phyloP scores from a whole-genome alignment of 2,329 filamentous ascomycete genomes.

The Septoria linicola region DNA sequence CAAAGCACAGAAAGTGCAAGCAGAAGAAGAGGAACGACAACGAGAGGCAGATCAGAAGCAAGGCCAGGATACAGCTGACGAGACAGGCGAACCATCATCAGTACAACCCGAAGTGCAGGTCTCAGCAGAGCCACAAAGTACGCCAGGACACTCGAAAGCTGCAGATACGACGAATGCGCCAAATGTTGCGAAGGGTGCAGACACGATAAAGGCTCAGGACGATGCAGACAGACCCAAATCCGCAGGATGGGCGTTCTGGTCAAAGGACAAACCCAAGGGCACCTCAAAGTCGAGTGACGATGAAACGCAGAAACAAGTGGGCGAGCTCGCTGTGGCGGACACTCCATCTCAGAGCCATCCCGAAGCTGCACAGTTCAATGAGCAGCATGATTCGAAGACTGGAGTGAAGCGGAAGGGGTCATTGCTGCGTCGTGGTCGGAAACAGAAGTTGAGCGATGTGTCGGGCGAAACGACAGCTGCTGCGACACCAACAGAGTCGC shows the following conservation, averaged over 20 bases:
- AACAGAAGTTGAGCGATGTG: constrained; percentile 26
- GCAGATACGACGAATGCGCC: constrained; percentile 9
- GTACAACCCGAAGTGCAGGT: constrained; percentile 22
- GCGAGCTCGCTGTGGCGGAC: constrained; percentile 51
- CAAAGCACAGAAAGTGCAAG: constrained; percentile 45
- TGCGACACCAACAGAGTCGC: constrained; percentile 27
- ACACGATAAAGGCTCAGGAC: constrained; percentile 6
- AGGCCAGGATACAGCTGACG: constrained; percentile 14
- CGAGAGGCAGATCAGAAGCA: constrained; percentile 17
- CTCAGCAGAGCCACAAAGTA: constrained; percentile 14
- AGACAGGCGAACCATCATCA: constrained; percentile 11
- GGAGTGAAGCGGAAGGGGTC: constrained; percentile 27
- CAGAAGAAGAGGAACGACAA: constrained; percentile 28
- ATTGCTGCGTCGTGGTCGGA: constrained; percentile 29
- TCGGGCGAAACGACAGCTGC: constrained; percentile 27
- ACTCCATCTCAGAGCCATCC: constrained; percentile 52
- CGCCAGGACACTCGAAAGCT: constrained; percentile 7
- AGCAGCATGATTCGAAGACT: constrained; percentile 24
- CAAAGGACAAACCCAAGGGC: constrained; percentile 54
- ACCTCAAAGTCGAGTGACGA: constrained; percentile 48
- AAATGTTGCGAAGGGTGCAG: constrained; percentile 7
- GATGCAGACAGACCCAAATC: constrained; percentile 38
- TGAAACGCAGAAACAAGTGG: constrained; percentile 58
- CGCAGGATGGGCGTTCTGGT: constrained; percentile 83
- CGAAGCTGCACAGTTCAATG: constrained; percentile 53